phyloP scores from a whole-genome alignment of 139 green algal species.

The Tetratostichococcus sp. region DNA sequence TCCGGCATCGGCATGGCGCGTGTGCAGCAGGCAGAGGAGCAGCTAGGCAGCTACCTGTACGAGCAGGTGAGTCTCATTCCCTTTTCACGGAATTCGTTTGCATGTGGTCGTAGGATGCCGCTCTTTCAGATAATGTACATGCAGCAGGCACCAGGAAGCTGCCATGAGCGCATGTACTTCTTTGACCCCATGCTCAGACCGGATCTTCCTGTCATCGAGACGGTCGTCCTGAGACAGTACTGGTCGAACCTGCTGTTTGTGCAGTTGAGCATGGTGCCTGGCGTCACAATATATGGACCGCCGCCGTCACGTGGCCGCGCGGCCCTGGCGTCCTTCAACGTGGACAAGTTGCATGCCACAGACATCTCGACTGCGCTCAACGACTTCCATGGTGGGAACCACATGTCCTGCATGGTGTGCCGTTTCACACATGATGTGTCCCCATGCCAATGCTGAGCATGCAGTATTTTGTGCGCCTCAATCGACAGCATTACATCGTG shows the following conservation, averaged over 20 bases:
- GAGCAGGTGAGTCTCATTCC: conserved; percentile 55
- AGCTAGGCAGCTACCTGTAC: conserved; percentile 82
- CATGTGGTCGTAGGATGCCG: neutral
- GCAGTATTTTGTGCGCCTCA: too few relatives aligned
- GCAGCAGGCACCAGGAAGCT: too few relatives aligned
- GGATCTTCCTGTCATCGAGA: too few relatives aligned
- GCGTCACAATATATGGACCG: conserved; percentile 87
- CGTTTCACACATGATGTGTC: neutral
- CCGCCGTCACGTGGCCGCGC: conserved; percentile 56
- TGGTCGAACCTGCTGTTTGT: too few relatives aligned
- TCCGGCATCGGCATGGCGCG: conserved; percentile 62
- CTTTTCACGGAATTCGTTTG: too few relatives aligned
- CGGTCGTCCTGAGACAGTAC: too few relatives aligned
- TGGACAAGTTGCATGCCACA: conserved; percentile 90
- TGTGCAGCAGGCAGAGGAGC: conserved; percentile 71
- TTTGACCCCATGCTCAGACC: too few relatives aligned
- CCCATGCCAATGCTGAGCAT: too few relatives aligned
- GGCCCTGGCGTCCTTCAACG: conserved; percentile 91
- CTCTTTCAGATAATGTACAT: too few relatives aligned
- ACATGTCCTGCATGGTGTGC: neutral
- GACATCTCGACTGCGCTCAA: conserved; percentile 89
- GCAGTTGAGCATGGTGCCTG: conserved; percentile 55
- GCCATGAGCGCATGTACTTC: too few relatives aligned
- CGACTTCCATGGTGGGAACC: neutral
- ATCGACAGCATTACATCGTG: too few relatives aligned